These are phyloP conservation scores for Cunninghamia lanceolata DNA, from an alignment of 75 land plant genomes.

Conservation along the genomic window DNA sequence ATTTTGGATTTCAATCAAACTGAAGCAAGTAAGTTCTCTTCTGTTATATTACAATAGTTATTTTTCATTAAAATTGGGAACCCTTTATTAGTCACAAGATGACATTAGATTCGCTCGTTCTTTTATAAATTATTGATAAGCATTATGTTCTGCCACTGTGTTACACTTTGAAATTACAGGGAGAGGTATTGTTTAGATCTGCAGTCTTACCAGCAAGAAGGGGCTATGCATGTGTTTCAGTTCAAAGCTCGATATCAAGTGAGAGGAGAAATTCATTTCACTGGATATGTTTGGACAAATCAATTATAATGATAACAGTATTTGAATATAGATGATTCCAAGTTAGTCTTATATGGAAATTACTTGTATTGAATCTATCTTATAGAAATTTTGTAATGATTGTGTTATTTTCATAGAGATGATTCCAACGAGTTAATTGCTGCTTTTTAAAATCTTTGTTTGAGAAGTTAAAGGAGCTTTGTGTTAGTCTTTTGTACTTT, in stretches of 20 bases:
- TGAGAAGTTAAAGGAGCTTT: background rate
- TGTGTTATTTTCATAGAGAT: background rate
- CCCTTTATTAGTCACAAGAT: background rate
- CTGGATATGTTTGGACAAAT: background rate
- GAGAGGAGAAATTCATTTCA: background rate
- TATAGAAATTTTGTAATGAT: background rate
- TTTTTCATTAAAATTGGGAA: background rate
- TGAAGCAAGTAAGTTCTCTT: background rate
- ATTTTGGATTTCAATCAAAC: constrained; percentile 35
- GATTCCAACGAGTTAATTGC: background rate
- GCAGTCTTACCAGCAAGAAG: background rate
- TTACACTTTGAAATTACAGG: background rate
- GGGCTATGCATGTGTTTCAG: background rate
- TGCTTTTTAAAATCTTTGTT: background rate
- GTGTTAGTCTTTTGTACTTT: too few species aligned
- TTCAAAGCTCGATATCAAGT: background rate
- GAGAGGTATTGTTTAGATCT: background rate
- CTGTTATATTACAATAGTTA: background rate
- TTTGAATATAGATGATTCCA: background rate
- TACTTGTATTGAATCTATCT: background rate
- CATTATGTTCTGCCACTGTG: background rate
- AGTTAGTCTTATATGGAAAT: background rate
- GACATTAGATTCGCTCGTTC: background rate
- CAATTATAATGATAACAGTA: background rate
- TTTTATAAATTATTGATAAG: background rate